Evolutionary conservation across 163 green algal species (phyloP), one percentile per base, ranked within the genome.

Genomic region (Scenedesmus sp.): DNA sequence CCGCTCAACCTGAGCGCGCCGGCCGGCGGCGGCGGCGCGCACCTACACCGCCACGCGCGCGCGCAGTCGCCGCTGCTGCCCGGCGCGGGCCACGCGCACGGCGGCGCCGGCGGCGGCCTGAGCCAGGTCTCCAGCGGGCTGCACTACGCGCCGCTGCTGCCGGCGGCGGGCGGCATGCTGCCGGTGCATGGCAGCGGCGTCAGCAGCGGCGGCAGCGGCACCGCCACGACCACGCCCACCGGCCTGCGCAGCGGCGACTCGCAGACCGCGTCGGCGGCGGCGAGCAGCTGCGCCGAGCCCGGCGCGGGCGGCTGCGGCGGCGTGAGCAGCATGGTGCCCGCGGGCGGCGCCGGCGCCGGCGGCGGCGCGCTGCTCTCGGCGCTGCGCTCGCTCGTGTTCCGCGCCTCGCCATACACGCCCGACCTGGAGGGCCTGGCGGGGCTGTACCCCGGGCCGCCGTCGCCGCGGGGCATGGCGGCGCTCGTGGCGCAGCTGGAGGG

Each of bases 301-400:
- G 62, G 15, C 36, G n/a, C 62, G n/a, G 28, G 17, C 13, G 33
- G 22, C n/a, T 31, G n/a, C n/a, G 56, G 56, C 2, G 28, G 2
- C 11, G 39, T 28, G 28, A 64, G 56, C 56, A 64, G 56, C 56
- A 44, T 64, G 26, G 58, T 66, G 58, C 26, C 26, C 39, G 39
- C 39, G 39, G 39, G 7, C 39, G 39, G 39, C 39, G 39, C 7
- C 39, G 39, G 39, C 39, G 53, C 9, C 50, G 36, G 31, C 65
- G 44, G 60, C 50, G 60, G 33, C 58, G 31, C 26, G 22, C n/a
- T 77, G 58, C 58, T 80, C 13, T 48, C 58, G 10, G 44, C 67
- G 58, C 71, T 80, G 33, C 50, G 39, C 1, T 67, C 54, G 14
- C 24, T 77, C 42, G 57, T 62, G 42, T 70, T 54, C 17, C 20